Base-by-base conservation (phyloP, 2,329 filamentous ascomycete genomes). In the Grosmannia serpens region DNA sequence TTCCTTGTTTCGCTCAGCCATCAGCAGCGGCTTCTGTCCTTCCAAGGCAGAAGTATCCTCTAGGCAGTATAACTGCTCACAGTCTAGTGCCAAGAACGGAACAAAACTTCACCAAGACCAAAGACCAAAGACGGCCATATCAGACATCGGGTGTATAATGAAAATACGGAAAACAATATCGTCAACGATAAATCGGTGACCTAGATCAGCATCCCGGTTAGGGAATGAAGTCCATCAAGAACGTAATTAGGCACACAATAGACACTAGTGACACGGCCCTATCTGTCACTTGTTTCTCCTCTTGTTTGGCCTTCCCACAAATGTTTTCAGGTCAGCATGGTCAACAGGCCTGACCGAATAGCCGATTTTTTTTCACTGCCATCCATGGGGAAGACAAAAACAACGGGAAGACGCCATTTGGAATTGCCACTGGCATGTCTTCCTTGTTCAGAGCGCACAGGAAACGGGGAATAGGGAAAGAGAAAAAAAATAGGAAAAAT, bases 401-500 rank as follows among this genome's bases (percentile, higher is more conserved):
- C 35, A 15, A 38, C 13, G 35, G 35, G 15, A 44, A 44, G 41
- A 5, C n/a, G 41, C 41, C 20, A n/a, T 17, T 44, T 20, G 8
- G 10, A 44, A 20, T 44, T 44, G 41, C 20, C 41, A 44, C 41
- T n/a, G 20, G 41, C 41, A 44, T 44, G 17, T n/a, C 20, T 44
- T 44, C 41, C 20, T 61, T 61, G 53, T 58, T 35, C 59, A 47
- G 41, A 54, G 56, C 41, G 26, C 29, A 60, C 41, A 56, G 52
- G 31, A 59, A 53, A 53, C 53, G 27, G 57, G 44, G 57, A 59
- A 58, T n/a, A 58, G 59, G 61, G 53, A 64, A 52, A 58, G 55
- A 64, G 57, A 38, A 59, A 62, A 60, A 59, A 62, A 62, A 61
- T 63, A 60, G 57, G 41, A 59, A 61, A 54, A 53, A 60, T 59